Evolutionary conservation across 1,284 basidiomycete species (phyloP), one percentile per base, ranked within the genome.

Genomic region (Fomitopsis betulina): DNA sequence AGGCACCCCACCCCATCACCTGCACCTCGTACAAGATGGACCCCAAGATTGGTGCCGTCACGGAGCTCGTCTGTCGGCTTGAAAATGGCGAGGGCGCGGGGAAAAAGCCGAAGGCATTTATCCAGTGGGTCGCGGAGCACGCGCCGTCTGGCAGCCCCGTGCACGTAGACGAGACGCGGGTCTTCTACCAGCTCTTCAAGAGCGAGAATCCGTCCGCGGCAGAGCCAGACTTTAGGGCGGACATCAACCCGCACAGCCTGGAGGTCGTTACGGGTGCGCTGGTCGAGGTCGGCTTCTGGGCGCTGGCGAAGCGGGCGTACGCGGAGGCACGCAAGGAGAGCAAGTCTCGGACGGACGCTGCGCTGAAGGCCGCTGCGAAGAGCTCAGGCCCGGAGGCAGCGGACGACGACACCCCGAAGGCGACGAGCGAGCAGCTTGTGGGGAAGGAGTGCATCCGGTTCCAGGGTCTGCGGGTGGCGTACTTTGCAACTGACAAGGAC

Each of bases 101-200:
- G 32, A 88, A 85, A 73, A 98, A 98, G 72, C 91, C 95, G 33
- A 97, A 98, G 73, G 89, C 95, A 15, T 99, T 89, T 77, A 94
- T 99, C 69, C 97, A 99, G 72, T 99, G 97, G 97, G 93, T 99
- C 17, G 94, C 93, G 45, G 89, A 93, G 64, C 91, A 96, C 67
- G 79, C 83, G 12, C 76, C 87, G 6, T 87, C 87, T 0, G 82
- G 86, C 12, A 93, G 89, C 62, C 94, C 95, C 10, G 89, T 98
- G 43, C 75, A 77, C 53, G 80, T 99, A 63, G 87, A 94, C 70
- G 94, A 99, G 76, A 93, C 91, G 40, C 87, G 95, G 54, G 84
- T 98, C 68, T 98, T 98, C 82, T 84, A 94, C 70, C 89, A 88
- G 40, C 79, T 99, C 12, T 99, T 99, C 85, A 95, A 93, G 75